Conservation (phyloP, 495 filamentous ascomycete species). For the Halenospora varia region DNA sequence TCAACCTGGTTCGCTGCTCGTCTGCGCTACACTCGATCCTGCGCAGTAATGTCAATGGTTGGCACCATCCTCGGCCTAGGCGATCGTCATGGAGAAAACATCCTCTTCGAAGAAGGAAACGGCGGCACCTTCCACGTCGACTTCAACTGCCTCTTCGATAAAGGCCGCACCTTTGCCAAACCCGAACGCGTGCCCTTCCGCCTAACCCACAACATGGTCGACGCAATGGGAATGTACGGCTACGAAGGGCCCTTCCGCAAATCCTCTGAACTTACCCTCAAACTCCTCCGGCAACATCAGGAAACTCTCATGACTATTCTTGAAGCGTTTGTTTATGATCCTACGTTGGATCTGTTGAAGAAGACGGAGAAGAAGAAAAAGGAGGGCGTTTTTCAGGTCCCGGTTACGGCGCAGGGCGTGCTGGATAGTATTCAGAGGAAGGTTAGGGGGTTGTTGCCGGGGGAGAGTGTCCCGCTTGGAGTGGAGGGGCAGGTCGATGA, state of each 20-base stretch:
- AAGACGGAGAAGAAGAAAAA: slow-evolving; percentile 59
- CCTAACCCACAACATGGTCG: slow-evolving; percentile 95
- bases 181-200: slow-evolving; percentile 97
- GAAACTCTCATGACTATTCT: slow-evolving; percentile 96
- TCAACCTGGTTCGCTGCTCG: slow-evolving; percentile 87
- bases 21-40: slow-evolving; percentile 86
- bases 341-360: slow-evolving; percentile 87
- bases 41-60: slow-evolving; percentile 97
- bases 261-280: slow-evolving; percentile 82
- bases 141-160: slow-evolving; percentile 99
- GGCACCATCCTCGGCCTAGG: slow-evolving; percentile 92
- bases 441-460: slow-evolving; percentile 74
- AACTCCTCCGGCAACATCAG: slow-evolving; percentile 82
- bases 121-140: slow-evolving; percentile 96
- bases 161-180: slow-evolving; percentile 92
- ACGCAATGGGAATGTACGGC: slow-evolving; percentile 90
- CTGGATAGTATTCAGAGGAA: slow-evolving; percentile 86
- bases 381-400: slow-evolving; percentile 52
- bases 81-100: slow-evolving; percentile 97
- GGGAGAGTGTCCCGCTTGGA: slow-evolving; percentile 84
- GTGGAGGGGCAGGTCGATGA: slow-evolving; percentile 96
- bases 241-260: slow-evolving; percentile 90
- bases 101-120: slow-evolving; percentile 89
- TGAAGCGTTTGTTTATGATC: slow-evolving; percentile 95
- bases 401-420: slow-evolving; percentile 83